These are phyloP conservation scores for Chlorella sp. DNA, from an alignment of 139 green algal genomes.

Conservation along the genomic window DNA sequence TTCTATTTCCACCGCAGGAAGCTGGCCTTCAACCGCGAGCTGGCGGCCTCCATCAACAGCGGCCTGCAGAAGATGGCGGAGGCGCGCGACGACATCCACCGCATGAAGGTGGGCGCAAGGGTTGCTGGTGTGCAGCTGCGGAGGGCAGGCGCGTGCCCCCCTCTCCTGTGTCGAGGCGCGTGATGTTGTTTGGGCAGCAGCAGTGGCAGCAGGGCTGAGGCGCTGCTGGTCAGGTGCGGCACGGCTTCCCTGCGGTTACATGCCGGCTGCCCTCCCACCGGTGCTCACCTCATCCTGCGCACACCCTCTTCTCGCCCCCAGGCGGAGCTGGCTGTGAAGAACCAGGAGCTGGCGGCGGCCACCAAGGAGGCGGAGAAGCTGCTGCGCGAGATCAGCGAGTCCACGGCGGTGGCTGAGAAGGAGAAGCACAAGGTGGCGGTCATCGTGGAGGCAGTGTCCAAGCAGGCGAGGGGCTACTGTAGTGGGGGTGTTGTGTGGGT, in stretches of 20 bases:
- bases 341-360: slow-evolving; percentile 82
- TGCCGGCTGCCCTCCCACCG: not conserved
- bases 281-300: not conserved
- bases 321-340: slow-evolving; percentile 91
- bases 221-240: no score
- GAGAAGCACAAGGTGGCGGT: slow-evolving; percentile 79
- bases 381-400: slow-evolving; percentile 90
- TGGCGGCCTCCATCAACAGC: slow-evolving; percentile 70
- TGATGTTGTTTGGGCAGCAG: no score
- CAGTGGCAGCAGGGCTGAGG: no score
- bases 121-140: no score
- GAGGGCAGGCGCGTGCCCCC: no score
- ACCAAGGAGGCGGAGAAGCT: slow-evolving; percentile 85
- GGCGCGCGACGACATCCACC: slow-evolving; percentile 91
- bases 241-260: no score
- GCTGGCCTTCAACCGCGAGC: slow-evolving; percentile 50
- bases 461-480: slow-evolving; percentile 59
- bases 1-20: slow-evolving; percentile 55
- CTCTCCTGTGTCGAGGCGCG: no score
- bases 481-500: not conserved
- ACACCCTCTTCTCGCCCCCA: slow-evolving; percentile 56
- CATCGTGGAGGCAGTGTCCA: slow-evolving; percentile 82
- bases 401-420: slow-evolving; percentile 91
- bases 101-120: slow-evolving; percentile 72
- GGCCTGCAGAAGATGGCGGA: slow-evolving; percentile 94